Evolutionary conservation across 768 basidiomycete species (phyloP), one percentile per base, ranked within the genome.

Genomic region (Omphalotus guepiniiformis): DNA sequence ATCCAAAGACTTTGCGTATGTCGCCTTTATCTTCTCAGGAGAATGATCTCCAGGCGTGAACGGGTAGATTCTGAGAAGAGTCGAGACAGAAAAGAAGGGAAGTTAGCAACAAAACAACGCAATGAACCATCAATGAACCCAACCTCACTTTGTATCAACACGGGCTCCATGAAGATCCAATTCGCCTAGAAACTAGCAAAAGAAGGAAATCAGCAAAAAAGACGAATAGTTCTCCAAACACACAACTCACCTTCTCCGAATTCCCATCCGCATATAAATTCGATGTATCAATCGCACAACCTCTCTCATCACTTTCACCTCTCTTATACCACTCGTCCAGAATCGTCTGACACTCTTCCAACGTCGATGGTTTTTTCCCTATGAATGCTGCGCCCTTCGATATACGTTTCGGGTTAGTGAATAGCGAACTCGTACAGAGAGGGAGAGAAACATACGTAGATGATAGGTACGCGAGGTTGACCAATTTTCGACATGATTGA

Each of bases 141-240:
- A n/a, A n/a, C 53, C 58, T 29, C 41, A 72, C 74, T 76, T 77
- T 5, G 75, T 77, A 41, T 77, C 75, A 21, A 78, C 55, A 2
- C 61, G 59, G 2, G 69, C 68, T 4, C 52, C 61, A 41, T 60
- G 54, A 19, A 76, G 55, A 37, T 72, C 49, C 45, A 78, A 62
- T 42, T 67, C 58, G 2, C 62, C 62, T 0, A 77, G 53, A 23
- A 64, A 30, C 75, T 76, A 26, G 2, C 42, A 18, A 32, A 25
- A 3, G 8, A 25, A 27, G 19, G 21, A 19, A 35, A 37, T 32
- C 30, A n/a, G n/a, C 34, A 18, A 35, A 27, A 23, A 19, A 8
- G 5, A 11, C 9, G 9, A 11, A 18, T 26, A 43, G 23, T 6
- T 25, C 5, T 4, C 4, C n/a, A 16, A 2, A 21, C 12, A 51